Conservation (phyloP, 2,329 filamentous ascomycete genomes). For the Venturia pyrina region DNA sequence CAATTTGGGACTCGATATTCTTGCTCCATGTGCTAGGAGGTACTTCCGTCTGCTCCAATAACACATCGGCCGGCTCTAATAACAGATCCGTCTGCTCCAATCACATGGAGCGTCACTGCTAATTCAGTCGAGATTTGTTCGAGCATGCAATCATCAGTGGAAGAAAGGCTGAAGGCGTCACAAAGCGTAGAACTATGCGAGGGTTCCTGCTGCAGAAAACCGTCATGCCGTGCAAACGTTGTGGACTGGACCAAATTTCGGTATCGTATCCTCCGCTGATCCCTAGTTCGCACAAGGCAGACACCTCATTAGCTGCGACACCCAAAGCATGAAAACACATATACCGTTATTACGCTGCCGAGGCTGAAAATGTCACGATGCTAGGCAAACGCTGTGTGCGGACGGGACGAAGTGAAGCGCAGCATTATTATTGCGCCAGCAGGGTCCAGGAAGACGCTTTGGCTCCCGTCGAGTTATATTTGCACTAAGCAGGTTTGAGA, state of each 20-base stretch:
- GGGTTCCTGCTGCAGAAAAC: too few relatives aligned
- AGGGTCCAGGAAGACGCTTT: not conserved
- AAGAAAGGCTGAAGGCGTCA: not conserved
- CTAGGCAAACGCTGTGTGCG: not conserved
- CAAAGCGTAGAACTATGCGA: too few relatives aligned
- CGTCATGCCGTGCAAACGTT: too few relatives aligned
- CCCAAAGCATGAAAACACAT: not conserved
- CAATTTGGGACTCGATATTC: not conserved
- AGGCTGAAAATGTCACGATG: not conserved
- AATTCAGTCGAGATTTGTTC: too few relatives aligned
- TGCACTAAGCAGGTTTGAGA: not conserved
- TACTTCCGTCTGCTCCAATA: not conserved
- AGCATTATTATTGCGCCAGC: not conserved
- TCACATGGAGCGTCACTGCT: too few relatives aligned
- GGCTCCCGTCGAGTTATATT: constrained; percentile 1
- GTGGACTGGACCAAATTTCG: too few relatives aligned
- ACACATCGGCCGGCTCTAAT: too few relatives aligned
- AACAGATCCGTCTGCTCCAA: too few relatives aligned
- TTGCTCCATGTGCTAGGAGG: not conserved
- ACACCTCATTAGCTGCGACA: too few relatives aligned
- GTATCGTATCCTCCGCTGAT: too few relatives aligned
- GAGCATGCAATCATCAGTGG: too few relatives aligned
- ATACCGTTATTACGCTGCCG: not conserved
- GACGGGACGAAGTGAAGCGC: not conserved
- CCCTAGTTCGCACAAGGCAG: too few relatives aligned